These are phyloP conservation scores for Ophiocordyceps unilateralis DNA, from an alignment of 2,329 filamentous ascomycete species.

Conservation along the genomic window DNA sequence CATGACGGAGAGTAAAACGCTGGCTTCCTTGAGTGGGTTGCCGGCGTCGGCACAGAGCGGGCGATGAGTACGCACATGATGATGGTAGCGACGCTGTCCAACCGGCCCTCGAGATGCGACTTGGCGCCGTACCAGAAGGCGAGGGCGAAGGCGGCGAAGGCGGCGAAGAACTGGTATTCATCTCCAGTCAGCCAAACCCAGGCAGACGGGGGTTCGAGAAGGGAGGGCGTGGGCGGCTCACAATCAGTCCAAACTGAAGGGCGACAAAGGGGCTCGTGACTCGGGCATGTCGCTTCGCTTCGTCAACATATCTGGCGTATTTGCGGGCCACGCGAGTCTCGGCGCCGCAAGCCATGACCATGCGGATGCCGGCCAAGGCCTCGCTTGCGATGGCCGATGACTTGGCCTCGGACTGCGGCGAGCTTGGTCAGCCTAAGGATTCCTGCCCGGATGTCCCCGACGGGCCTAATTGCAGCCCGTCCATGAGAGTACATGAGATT, in stretches of 20 bases:
- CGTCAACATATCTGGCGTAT: constrained; percentile 37
- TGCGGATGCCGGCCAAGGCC: constrained; percentile 39
- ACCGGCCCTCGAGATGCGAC: constrained; percentile 25
- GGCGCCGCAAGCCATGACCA: constrained; percentile 46
- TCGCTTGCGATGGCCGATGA: constrained; percentile 44
- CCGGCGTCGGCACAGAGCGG: no score
- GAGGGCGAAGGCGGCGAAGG: constrained; percentile 35
- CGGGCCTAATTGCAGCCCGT: no score
- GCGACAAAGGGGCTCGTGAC: constrained; percentile 32
- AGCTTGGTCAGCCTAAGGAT: neutral
- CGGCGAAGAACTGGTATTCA: constrained; percentile 28
- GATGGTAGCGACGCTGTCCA: constrained; percentile 33
- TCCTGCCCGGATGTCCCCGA: no score
- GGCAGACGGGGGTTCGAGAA: no score
- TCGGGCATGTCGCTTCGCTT: constrained; percentile 31
- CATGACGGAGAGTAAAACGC: constrained; percentile 40
- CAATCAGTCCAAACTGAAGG: constrained; percentile 33
- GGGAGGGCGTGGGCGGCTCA: no score
- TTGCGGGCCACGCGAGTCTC: constrained; percentile 34
- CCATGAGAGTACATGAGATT: no score
- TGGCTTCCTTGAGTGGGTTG: constrained; percentile 1
- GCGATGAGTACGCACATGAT: constrained; percentile 26
- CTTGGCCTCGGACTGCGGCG: constrained; percentile 31
- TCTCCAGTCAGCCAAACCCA: neutral
- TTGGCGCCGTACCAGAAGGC: constrained; percentile 47